Conservation (phyloP, 106 monocot genomes). For the Phalaenopsis equestris region DNA sequence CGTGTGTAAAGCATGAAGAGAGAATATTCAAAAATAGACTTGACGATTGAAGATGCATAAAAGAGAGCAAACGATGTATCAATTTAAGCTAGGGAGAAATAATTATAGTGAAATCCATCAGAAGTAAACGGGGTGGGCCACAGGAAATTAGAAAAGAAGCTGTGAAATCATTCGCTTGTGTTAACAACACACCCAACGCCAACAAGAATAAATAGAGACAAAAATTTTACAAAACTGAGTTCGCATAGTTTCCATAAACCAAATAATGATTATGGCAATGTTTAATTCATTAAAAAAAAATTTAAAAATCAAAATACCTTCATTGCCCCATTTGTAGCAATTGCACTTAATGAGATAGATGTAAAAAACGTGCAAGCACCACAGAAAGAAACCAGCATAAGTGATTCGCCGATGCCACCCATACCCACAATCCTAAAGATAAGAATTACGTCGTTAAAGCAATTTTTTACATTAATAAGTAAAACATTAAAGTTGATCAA, state of each 20-base stretch:
- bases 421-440: slow-evolving; percentile 88
- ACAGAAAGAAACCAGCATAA: slow-evolving; percentile 85
- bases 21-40: background rate
- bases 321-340: slow-evolving; percentile 99
- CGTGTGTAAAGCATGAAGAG: too few relatives aligned
- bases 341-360: slow-evolving; percentile 92
- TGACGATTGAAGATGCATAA: background rate
- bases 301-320: slow-evolving; percentile 46
- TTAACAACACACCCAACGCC: background rate
- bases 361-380: slow-evolving; percentile 92
- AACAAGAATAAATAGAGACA: background rate
- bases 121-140: background rate
- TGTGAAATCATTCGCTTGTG: background rate
- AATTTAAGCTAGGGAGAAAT: background rate
- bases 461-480: background rate
- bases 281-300: background rate
- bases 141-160: background rate
- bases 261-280: background rate
- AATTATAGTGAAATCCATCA: background rate
- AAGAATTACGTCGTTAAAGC: background rate
- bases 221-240: background rate
- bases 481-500: background rate
- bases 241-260: too few relatives aligned
- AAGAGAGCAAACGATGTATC: background rate
- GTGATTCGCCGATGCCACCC: slow-evolving; percentile 81